phyloP scores from a whole-genome alignment of 805 yeast genomes.

The Phaffomyces opuntiae region DNA sequence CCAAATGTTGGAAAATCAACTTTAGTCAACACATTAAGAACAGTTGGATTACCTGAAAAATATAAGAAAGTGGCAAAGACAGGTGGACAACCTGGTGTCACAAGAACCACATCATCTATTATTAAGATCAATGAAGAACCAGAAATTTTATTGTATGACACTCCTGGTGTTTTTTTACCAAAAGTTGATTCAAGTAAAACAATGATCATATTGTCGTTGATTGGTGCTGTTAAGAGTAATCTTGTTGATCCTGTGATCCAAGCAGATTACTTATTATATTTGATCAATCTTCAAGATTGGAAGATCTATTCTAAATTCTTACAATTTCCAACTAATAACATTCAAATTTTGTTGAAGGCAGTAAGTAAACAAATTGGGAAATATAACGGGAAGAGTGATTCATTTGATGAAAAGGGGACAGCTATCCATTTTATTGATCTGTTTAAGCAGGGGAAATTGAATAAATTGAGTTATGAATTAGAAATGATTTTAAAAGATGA shows the following conservation, averaged over 20 bases:
- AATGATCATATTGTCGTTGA: slow-evolving; percentile 66
- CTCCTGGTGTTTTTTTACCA: slow-evolving; percentile 91
- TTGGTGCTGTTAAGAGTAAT: slow-evolving; percentile 66
- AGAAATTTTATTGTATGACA: slow-evolving; percentile 67
- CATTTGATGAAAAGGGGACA: slow-evolving; percentile 48
- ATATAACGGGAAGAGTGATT: slow-evolving; percentile 22
- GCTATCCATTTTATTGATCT: slow-evolving; percentile 58
- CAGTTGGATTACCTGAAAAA: slow-evolving; percentile 19
- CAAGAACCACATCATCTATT: slow-evolving; percentile 68
- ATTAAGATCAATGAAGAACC: slow-evolving; percentile 59
- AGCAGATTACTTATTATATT: slow-evolving; percentile 76
- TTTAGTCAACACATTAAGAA: slow-evolving; percentile 65
- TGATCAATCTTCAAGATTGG: slow-evolving; percentile 55
- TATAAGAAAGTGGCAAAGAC: slow-evolving; percentile 73
- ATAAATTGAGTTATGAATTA: slow-evolving; percentile 18
- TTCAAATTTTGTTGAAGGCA: slow-evolving; percentile 45
- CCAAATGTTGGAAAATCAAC: slow-evolving; percentile 98
- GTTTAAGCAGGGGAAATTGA: slow-evolving; percentile 50
- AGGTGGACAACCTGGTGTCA: slow-evolving; percentile 88
- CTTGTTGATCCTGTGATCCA: slow-evolving; percentile 78
- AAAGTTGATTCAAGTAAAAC: slow-evolving; percentile 55
- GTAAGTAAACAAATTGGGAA: slow-evolving; percentile 37
- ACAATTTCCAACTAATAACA: slow-evolving; percentile 63
- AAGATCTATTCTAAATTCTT: slow-evolving; percentile 32
- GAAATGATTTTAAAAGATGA: slow-evolving; percentile 10